These are phyloP conservation scores for Lagenidium giganteum DNA, from an alignment of 352 stramenopile species.

Conservation along the genomic window DNA sequence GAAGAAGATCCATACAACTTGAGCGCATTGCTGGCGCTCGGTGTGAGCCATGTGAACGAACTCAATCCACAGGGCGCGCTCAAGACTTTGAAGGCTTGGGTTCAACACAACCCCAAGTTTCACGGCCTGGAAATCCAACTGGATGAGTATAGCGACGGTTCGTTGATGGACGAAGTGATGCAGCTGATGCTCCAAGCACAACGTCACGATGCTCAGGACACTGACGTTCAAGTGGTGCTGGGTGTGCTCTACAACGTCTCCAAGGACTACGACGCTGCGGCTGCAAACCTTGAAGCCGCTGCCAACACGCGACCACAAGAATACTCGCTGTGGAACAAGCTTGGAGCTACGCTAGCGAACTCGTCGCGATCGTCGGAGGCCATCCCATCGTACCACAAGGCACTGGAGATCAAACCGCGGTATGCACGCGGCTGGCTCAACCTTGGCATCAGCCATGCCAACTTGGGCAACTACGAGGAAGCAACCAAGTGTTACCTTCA, in stretches of 20 bases:
- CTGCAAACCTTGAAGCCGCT: slow-evolving; percentile 85
- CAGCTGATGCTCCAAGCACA: slow-evolving; percentile 91
- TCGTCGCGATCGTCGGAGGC: slow-evolving; percentile 90
- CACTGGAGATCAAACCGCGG: slow-evolving; percentile 94
- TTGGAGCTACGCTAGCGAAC: slow-evolving; percentile 97
- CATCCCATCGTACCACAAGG: slow-evolving; percentile 91
- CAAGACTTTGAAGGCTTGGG: slow-evolving; percentile 93
- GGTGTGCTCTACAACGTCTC: slow-evolving; percentile 98
- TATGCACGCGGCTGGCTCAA: slow-evolving; percentile 98
- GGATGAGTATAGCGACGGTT: slow-evolving; percentile 87
- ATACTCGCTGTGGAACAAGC: slow-evolving; percentile 98
- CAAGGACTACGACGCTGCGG: slow-evolving; percentile 93
- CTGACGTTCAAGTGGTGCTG: slow-evolving; percentile 88
- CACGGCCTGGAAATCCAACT: slow-evolving; percentile 88
- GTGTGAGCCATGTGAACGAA: slow-evolving; percentile 97
- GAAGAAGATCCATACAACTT: slow-evolving; percentile 95
- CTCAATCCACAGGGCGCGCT: slow-evolving; percentile 91
- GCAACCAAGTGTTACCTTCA: slow-evolving; percentile 97
- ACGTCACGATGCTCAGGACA: slow-evolving; percentile 68
- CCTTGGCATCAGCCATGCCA: slow-evolving; percentile 96
- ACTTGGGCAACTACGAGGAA: slow-evolving; percentile 94
- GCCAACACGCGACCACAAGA: slow-evolving; percentile 82
- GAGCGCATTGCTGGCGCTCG: slow-evolving; percentile 89
- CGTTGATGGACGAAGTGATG: slow-evolving; percentile 92
- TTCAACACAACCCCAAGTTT: slow-evolving; percentile 97